Percentiles rank a stretch among this genome's conserved stretches.
Conservation (phyloP, 352 stramenopile genomes). For the Globisporangium acanthophoron region DNA sequence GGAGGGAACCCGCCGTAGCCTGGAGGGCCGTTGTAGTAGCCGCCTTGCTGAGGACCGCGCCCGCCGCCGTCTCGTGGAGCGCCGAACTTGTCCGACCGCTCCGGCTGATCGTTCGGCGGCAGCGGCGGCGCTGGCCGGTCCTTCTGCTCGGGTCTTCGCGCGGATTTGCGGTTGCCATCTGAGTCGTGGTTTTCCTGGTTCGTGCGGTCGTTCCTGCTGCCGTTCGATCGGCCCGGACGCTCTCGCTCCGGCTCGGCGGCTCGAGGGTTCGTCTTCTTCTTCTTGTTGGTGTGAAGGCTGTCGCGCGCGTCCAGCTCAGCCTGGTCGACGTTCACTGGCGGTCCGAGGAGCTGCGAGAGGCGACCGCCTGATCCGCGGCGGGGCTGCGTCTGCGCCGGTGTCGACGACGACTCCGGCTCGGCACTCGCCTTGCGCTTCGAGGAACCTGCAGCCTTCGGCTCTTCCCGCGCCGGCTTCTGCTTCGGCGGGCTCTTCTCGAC, state of each 20-base stretch:
- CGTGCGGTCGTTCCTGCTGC: constrained; percentile 2
- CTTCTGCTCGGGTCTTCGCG: constrained; percentile 21
- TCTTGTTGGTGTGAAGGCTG: constrained; percentile 50
- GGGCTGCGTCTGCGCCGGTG: constrained; percentile 1
- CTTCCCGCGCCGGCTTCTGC: constrained; percentile 16
- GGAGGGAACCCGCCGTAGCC: constrained; percentile 56
- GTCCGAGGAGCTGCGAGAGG: constrained; percentile 48
- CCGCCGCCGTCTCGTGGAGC: constrained; percentile 11
- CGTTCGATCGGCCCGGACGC: constrained; percentile 5
- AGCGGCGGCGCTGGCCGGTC: constrained; percentile 17
- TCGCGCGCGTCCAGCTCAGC: constrained; percentile 68
- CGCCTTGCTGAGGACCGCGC: constrained; percentile 22
- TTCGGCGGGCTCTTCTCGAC: constrained; percentile 29
- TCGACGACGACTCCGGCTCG: constrained; percentile 8
- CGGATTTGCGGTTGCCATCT: constrained; percentile 12
- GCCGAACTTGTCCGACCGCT: constrained; percentile 16
- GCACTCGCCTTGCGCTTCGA: constrained; percentile 16
- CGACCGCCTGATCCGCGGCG: constrained; percentile 18
- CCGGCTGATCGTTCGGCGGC: constrained; percentile 25
- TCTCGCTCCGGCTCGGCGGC: constrained; percentile 5
- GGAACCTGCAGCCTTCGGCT: constrained; percentile 16
- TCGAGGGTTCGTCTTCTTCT: constrained; percentile 36
- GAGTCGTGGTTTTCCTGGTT: constrained; percentile 28
- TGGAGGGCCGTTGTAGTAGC: constrained; percentile 52
- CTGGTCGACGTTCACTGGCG: constrained; percentile 74